Conservation (phyloP, 164 flowering plant genomes). For the grape (Vitis vinifera) region ASM3070453v1 NC_081805.1:26697501-26698000, state of each 20-base stretch:
- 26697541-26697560: no score
- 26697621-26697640: slow-evolving; percentile 94
- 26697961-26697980: no score
- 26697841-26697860: no score
- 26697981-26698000: no score
- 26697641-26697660: slow-evolving; percentile 87
- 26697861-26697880: no score
- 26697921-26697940: no score
- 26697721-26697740: background rate
- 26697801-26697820: background rate
- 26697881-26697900: no score
- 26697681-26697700: slow-evolving; percentile 99
- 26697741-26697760: background rate
- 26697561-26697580: background rate
- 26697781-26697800: background rate
- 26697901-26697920: no score
- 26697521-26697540: no score
- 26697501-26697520: no score
- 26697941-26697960: no score
- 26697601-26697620: slow-evolving; percentile 97
- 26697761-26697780: background rate
- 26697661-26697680: slow-evolving; percentile 97
- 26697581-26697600: slow-evolving; percentile 81
- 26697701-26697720: slow-evolving; percentile 99
- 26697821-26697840: background rate